Evolutionary conservation across 306 rosid genomes (phyloP).

Genomic region (Trifolium pratense): DNA sequence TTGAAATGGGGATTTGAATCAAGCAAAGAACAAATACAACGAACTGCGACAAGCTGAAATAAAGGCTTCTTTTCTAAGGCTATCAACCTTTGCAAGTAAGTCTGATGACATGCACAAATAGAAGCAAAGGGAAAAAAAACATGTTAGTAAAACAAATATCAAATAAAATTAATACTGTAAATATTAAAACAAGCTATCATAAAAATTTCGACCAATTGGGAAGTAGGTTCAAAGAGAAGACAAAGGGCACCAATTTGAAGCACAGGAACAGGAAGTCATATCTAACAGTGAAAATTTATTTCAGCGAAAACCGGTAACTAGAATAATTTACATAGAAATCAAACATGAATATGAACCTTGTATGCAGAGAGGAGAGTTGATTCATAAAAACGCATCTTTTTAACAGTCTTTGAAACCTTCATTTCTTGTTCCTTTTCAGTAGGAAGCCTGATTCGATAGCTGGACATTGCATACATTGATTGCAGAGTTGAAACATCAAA

Average conservation of each 20-base stretch:
- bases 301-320: constrained; percentile 21
- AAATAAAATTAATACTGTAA: constrained; percentile 25
- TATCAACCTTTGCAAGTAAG: constrained; percentile 78
- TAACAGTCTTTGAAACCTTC: constrained; percentile 90
- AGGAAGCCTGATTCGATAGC: constrained; percentile 94
- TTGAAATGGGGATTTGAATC: constrained; percentile 92
- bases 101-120: constrained; percentile 55
- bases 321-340: constrained; percentile 1
- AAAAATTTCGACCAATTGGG: constrained; percentile 13
- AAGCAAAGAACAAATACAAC: constrained; percentile 82
- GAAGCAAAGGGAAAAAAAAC: constrained; percentile 1
- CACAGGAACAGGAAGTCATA: constrained; percentile 27
- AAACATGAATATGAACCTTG: constrained; percentile 65
- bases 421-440: constrained; percentile 93
- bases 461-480: constrained; percentile 47
- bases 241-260: constrained; percentile 33
- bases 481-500: constrained; percentile 31
- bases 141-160: constrained; percentile 28
- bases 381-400: constrained; percentile 87
- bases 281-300: constrained; percentile 20
- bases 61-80: constrained; percentile 63
- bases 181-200: constrained; percentile 13
- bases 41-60: constrained; percentile 73
- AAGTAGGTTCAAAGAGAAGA: constrained; percentile 12
- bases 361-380: constrained; percentile 87